Percentiles rank a stretch among this genome's conserved stretches.
These are phyloP conservation scores for Rhizopus stolonifer DNA, from an alignment of 371 early-diverging fungal species.

Conservation along the genomic window DNA sequence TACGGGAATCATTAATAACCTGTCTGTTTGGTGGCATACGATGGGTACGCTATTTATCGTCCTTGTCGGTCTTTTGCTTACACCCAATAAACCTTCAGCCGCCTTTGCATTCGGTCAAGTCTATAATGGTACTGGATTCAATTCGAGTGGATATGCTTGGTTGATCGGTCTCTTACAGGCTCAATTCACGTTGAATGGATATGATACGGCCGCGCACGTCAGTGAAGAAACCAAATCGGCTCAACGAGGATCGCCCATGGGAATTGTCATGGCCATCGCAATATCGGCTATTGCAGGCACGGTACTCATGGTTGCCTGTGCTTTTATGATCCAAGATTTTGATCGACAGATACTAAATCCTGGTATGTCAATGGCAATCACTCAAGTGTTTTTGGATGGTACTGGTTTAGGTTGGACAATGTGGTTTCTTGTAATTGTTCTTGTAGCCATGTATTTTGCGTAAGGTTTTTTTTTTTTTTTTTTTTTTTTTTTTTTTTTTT, in stretches of 20 bases:
- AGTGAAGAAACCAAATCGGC: slow-evolving; percentile 64
- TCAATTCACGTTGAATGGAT: slow-evolving; percentile 57
- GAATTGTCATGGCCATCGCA: slow-evolving; percentile 47
- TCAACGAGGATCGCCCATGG: slow-evolving; percentile 54
- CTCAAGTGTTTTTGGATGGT: slow-evolving; percentile 52
- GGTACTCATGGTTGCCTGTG: slow-evolving; percentile 55
- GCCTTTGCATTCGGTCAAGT: slow-evolving; percentile 43
- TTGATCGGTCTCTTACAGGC: slow-evolving; percentile 38
- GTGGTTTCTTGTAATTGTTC: slow-evolving; percentile 48
- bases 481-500: neutral
- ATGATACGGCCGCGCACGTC: slow-evolving; percentile 71
- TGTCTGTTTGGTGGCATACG: slow-evolving; percentile 48
- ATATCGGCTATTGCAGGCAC: slow-evolving; percentile 55
- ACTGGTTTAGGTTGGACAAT: slow-evolving; percentile 42
- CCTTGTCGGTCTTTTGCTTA: slow-evolving; percentile 29
- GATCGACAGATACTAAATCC: slow-evolving; percentile 47
- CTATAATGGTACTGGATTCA: slow-evolving; percentile 33
- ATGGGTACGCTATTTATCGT: slow-evolving; percentile 39
- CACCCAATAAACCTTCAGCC: slow-evolving; percentile 44
- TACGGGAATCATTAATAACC: slow-evolving; percentile 41
- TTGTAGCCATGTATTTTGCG: slow-evolving; percentile 58
- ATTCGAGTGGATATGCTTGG: slow-evolving; percentile 31
- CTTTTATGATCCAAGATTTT: slow-evolving; percentile 60
- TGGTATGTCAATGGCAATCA: slow-evolving; percentile 36
- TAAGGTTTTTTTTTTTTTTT: slow-evolving; percentile 1